phyloP scores from a whole-genome alignment of 2,329 filamentous ascomycete genomes.

The Myriosclerotinia duriaeana region DNA sequence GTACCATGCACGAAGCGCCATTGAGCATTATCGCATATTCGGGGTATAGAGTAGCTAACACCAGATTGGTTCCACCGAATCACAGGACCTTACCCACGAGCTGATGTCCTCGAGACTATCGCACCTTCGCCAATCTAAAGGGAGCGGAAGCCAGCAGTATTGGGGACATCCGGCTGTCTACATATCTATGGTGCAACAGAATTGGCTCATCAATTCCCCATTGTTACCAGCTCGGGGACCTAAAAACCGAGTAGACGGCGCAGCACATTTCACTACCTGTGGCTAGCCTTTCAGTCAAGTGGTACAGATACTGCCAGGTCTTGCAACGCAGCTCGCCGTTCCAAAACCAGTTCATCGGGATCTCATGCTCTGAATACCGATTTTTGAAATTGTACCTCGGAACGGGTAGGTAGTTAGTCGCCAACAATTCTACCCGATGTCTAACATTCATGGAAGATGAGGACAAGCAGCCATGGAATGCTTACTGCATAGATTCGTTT shows the following conservation, averaged over 20 bases:
- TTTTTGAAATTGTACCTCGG: conserved; percentile 6
- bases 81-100: conserved; percentile 20
- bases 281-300: conserved; percentile 20
- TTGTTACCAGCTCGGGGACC: conserved; percentile 26
- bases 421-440: conserved; percentile 1
- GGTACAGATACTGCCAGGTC: conserved; percentile 21
- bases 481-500: not conserved
- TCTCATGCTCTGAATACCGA: conserved; percentile 16
- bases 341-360: conserved; percentile 24
- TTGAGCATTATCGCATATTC: conserved; percentile 20
- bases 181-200: conserved; percentile 22
- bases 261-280: conserved; percentile 23
- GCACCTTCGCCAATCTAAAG: conserved; percentile 25
- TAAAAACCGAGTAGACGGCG: conserved; percentile 25
- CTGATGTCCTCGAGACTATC: conserved; percentile 22
- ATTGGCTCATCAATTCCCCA: conserved; percentile 20
- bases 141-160: conserved; percentile 23
- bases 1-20: conserved; percentile 17
- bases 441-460: not conserved
- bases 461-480: not conserved
- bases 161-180: conserved; percentile 23
- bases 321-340: conserved; percentile 24
- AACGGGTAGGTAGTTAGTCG: not conserved
- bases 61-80: conserved; percentile 12
- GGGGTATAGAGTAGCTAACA: conserved; percentile 13